These are phyloP conservation scores for Vigna trinervia DNA, from an alignment of 306 rosid species.

Conservation along the genomic window DNA sequence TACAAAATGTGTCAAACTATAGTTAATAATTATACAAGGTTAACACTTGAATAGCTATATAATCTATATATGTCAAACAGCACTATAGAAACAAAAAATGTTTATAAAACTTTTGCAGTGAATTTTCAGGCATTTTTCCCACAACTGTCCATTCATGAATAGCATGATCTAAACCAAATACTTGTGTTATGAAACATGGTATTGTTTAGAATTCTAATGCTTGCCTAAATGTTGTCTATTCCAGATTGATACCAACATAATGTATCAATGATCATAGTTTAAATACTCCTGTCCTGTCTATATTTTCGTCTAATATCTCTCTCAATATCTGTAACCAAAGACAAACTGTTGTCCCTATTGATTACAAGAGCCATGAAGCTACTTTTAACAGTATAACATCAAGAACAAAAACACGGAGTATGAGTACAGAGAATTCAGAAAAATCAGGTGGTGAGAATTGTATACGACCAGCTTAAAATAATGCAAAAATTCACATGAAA, in stretches of 20 bases:
- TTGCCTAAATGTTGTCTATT: constrained; percentile 21
- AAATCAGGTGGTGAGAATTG: constrained; percentile 22
- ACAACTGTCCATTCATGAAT: constrained; percentile 7
- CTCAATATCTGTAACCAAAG: not conserved
- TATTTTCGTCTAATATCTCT: constrained; percentile 7
- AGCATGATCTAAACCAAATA: constrained; percentile 6
- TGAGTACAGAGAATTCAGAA: constrained; percentile 9
- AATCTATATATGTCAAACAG: not conserved
- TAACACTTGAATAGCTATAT: not conserved
- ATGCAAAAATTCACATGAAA: constrained; percentile 27
- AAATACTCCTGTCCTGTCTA: not conserved
- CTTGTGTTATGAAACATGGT: not conserved
- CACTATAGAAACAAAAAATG: not conserved
- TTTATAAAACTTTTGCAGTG: not conserved
- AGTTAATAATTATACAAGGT: constrained; percentile 13
- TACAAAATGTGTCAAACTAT: not conserved
- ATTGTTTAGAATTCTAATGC: not conserved
- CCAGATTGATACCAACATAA: constrained; percentile 6
- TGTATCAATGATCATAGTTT: not conserved
- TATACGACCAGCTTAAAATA: not conserved
- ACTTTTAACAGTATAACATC: not conserved
- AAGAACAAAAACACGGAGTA: not conserved
- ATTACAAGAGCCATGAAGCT: not conserved
- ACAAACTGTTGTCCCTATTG: constrained; percentile 7
- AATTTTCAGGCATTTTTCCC: constrained; percentile 7